Evolutionary conservation across 345 rosid genomes (phyloP).

Genomic region (Gossypium longicalyx): DNA sequence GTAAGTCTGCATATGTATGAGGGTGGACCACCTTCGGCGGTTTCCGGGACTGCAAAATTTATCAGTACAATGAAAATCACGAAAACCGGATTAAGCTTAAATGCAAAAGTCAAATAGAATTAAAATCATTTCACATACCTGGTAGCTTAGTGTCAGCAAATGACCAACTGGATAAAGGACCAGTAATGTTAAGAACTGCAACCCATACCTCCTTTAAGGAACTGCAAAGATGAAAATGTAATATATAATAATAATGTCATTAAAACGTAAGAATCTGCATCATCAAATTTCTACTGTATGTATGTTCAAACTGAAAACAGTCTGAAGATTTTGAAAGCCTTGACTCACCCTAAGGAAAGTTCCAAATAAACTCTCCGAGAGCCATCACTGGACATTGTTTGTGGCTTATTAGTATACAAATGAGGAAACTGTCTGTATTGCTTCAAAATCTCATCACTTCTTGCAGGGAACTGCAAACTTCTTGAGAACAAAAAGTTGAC

Average conservation of each 20-base stretch:
- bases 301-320: not conserved
- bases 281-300: not conserved
- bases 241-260: not conserved
- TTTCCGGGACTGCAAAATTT: conserved; percentile 57
- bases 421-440: conserved; percentile 53
- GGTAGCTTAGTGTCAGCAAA: conserved; percentile 73
- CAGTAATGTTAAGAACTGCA: conserved; percentile 81
- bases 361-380: conserved; percentile 84
- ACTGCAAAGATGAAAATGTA: conserved; percentile 37
- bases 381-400: conserved; percentile 29
- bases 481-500: conserved; percentile 57
- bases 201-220: conserved; percentile 90
- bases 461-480: conserved; percentile 76
- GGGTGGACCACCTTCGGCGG: conserved; percentile 59
- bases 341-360: conserved; percentile 82
- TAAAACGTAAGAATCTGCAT: not conserved
- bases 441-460: conserved; percentile 44
- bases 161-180: conserved; percentile 93
- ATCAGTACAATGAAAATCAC: not conserved
- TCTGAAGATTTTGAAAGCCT: not conserved
- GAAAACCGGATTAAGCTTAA: not conserved
- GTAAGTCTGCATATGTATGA: conserved; percentile 83
- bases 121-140: conserved; percentile 32
- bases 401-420: conserved; percentile 44
- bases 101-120: not conserved